Base-by-base conservation (phyloP, 495 filamentous ascomycete genomes). In the Lineolata rhizophorae region DNA sequence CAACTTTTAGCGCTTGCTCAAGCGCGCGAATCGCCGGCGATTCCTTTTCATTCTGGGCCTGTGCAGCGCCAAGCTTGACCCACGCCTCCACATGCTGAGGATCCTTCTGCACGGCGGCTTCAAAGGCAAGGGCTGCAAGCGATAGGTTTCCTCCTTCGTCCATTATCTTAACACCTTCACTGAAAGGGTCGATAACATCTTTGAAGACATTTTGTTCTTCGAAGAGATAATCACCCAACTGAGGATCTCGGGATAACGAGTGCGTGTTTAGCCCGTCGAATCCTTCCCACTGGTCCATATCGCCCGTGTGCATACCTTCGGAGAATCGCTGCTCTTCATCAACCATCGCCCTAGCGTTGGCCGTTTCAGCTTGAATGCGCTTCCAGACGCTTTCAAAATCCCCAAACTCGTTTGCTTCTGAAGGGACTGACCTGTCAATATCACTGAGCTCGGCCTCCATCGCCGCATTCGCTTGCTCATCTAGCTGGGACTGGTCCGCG, bases 41-140 rank as follows among this genome's bases (percentile, higher is more conserved):
- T 48, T 97, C 87, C 54, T 97, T 97, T 47, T 97, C 87, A 52
- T 97, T 97, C 53, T 94, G 87, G 3, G 90, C 90, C 54, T 97
- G 87, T 18, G 82, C 76, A 31, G 68, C 66, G 39, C 87, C 90
- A 24, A 97, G 68, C 46, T 80, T 71, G 6, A 77, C 76, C 87
- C 90, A 97, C 0, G 87, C 87, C 17, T 85, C 77, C 20, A 84
- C 65, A 52, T 94, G 84, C 29, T 76, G 59, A 0, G 80, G 67
- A 37, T 92, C 68, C 54, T 81, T 80, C 49, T 93, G 82, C 2
- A 83, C 81, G 1, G 87, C 90, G 12, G 87, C 80, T 54, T 97
- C 87, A 41, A 97, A 97, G n/a, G 90, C 87, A 16, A 97, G 62
- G 2, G 90, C 82, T 13, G 87, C 87, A 12, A 95, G 62, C 11